These are phyloP conservation scores for Ulota crispa DNA, from an alignment of 225 moss, liverwort and hornwort genomes.

Conservation along the genomic window DNA sequence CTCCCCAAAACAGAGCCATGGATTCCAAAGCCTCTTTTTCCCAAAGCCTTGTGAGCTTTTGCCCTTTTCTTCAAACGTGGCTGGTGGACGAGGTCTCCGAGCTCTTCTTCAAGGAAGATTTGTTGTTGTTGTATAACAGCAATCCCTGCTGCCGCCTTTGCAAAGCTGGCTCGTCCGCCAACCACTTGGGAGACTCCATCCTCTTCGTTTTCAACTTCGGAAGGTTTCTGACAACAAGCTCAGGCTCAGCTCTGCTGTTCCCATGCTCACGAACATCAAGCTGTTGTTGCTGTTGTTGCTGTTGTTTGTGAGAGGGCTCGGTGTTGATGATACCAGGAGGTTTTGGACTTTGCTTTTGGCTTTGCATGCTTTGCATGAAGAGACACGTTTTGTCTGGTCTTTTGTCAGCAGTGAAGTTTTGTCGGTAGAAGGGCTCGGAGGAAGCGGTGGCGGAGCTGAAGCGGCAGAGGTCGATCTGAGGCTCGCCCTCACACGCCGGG, in stretches of 20 bases:
- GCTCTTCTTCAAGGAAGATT: background rate
- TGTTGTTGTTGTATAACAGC: background rate
- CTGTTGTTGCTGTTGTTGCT: background rate
- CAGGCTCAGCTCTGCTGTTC: background rate
- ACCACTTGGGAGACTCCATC: conserved; percentile 33
- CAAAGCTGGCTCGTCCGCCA: conserved; percentile 32
- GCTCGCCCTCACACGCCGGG: conserved; percentile 28
- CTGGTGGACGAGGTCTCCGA: background rate
- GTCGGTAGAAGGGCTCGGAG: conserved; percentile 15
- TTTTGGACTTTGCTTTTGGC: too few species aligned
- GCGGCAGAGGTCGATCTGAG: conserved; percentile 48
- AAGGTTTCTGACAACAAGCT: conserved; percentile 28
- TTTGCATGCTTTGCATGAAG: conserved; percentile 25
- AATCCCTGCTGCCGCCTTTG: conserved; percentile 22
- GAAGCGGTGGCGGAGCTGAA: conserved; percentile 46
- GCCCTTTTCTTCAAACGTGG: background rate
- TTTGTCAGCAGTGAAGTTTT: background rate
- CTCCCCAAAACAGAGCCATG: too few species aligned
- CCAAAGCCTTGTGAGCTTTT: too few species aligned
- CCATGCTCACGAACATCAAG: too few species aligned
- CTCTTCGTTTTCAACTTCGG: conserved; percentile 25
- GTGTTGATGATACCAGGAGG: too few species aligned
- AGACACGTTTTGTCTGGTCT: conserved; percentile 43
- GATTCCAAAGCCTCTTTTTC: too few species aligned
- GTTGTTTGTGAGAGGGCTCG: conserved; percentile 14